phyloP scores from a whole-genome alignment of 345 rosid species.

The Conringia planisiliqua region DNA sequence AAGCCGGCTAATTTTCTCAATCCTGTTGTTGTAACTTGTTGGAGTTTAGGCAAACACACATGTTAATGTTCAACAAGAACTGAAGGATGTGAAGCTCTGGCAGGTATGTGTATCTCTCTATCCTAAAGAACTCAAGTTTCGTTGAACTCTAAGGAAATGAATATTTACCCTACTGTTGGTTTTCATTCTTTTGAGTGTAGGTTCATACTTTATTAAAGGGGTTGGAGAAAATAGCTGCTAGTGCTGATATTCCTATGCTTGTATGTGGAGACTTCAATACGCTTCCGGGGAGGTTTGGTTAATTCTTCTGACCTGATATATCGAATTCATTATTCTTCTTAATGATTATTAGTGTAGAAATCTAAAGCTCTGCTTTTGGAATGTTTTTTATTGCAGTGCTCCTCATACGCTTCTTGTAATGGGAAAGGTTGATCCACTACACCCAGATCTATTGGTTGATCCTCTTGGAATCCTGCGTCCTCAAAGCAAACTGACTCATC shows the following conservation, averaged over 20 bases:
- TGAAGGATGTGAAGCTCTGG: conserved; percentile 98
- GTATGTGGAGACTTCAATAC: conserved; percentile 99
- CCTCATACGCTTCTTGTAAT: conserved; percentile 93
- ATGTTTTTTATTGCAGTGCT: conserved; percentile 56
- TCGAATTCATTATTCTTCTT: background rate
- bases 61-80: conserved; percentile 78
- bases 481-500: conserved; percentile 79
- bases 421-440: conserved; percentile 84
- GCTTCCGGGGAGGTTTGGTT: conserved; percentile 79
- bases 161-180: background rate
- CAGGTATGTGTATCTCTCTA: conserved; percentile 52
- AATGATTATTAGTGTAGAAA: background rate
- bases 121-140: background rate
- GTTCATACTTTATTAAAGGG: conserved; percentile 95
- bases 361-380: conserved; percentile 18
- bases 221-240: conserved; percentile 92
- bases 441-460: conserved; percentile 73
- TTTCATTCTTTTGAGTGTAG: conserved; percentile 38
- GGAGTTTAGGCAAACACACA: conserved; percentile 89
- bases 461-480: conserved; percentile 90
- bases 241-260: conserved; percentile 96
- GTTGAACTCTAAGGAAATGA: background rate
- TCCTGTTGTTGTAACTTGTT: conserved; percentile 20
- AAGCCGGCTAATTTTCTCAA: background rate
- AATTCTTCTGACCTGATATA: conserved; percentile 19